Conservation (phyloP, 2,329 filamentous ascomycete genomes). For the Verticillium longisporum region DNA sequence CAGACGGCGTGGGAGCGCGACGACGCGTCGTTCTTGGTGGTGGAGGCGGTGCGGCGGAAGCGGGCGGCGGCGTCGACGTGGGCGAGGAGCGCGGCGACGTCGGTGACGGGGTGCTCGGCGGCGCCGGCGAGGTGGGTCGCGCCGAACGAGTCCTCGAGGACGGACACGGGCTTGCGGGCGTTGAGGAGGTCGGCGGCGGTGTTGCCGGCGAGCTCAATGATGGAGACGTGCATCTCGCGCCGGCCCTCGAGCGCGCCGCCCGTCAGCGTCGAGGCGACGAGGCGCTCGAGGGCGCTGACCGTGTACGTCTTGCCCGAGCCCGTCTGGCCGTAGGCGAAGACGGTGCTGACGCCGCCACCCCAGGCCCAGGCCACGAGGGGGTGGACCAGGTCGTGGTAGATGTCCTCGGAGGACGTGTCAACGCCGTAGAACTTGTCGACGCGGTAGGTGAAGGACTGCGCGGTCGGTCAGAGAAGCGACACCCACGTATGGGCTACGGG, state of each 20-base stretch:
- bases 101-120: constrained; percentile 25
- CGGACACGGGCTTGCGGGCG: constrained; percentile 28
- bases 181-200: constrained; percentile 28
- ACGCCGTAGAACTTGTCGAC: constrained; percentile 29
- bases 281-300: constrained; percentile 30
- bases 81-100: constrained; percentile 19
- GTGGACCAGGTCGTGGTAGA: constrained; percentile 32
- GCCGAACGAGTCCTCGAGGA: constrained; percentile 39
- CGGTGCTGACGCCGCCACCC: constrained; percentile 38
- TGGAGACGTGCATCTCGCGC: constrained; percentile 25
- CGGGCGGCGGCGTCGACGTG: constrained; percentile 28
- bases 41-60: constrained; percentile 34
- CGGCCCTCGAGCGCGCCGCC: constrained; percentile 14
- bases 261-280: constrained; percentile 29
- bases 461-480: not conserved
- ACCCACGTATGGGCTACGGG: not conserved
- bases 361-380: constrained; percentile 37
- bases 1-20: constrained; percentile 43
- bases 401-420: constrained; percentile 25
- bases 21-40: constrained; percentile 37
- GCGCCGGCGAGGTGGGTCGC: constrained; percentile 36
- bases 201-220: constrained; percentile 32
- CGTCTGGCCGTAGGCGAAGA: constrained; percentile 43
- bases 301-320: constrained; percentile 42
- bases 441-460: constrained; percentile 24